Evolutionary conservation across 108 stramenopile genomes (phyloP), one percentile per base, ranked within the genome.

Genomic region (Bacterosira constricta): DNA sequence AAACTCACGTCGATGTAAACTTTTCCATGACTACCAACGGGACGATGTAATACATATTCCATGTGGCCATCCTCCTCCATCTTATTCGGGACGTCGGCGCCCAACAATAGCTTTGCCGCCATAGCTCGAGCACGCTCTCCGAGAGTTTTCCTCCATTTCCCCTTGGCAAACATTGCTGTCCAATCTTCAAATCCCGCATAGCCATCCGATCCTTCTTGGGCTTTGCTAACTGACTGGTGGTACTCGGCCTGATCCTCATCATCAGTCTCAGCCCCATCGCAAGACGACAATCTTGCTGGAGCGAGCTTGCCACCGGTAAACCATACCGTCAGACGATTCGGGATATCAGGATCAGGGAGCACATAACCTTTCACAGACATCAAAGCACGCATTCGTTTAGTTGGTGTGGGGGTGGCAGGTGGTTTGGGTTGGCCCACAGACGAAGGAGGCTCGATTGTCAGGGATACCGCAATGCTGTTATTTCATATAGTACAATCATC

Each of bases 291-390:
- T 47, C 34, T 59, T 39, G 77, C 77, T 25, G 77, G 77, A 15
- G 63, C 83, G 15, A 92, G 78, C 23, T 82, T 73, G 17, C 90
- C 88, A 26, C 86, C 88, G 1, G 86, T 92, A 62, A 92, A 87
- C 88, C 88, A 92, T 8, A 92, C 77, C 3, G 85, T 82, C 6
- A 86, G 73, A 27, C 90, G 66, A 37, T 88, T 85, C 2, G 86
- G 86, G 9, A 38, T 69, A 17, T 78, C 45, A 6, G 88, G 90
- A 71, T 92, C 88, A 2, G 86, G 86, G 9, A 92, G 66, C n/a
- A 82, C 80, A 62, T 88, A 89, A n/a, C 90, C 90, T 27, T 80
- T 85, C 10, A 86, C 88, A 31, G 90, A 85, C 83, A 89, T 88
- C 32, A 88, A 81, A 29, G 45, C 65, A 69, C 46, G 86, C 82